Base-by-base conservation (phyloP, 768 basidiomycete species). In the Tylopilus vinaceipallidus region DNA sequence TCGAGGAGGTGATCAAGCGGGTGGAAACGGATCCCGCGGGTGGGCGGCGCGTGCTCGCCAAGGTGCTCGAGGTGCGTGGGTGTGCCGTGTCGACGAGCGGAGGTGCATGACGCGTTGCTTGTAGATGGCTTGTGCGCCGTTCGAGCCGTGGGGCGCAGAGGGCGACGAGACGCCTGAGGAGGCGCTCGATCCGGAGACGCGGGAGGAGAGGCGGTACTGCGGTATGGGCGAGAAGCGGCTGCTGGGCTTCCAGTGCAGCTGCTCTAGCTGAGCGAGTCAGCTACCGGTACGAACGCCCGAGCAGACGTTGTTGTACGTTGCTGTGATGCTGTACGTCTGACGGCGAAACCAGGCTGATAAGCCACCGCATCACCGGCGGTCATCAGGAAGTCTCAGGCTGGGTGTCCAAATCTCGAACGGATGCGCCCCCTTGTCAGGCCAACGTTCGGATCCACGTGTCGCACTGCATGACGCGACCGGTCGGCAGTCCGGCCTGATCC, bases 171-270 rank as follows among this genome's bases (percentile, higher is more conserved):
- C 53, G 26, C 55, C 71, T 0, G 79, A 80, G 16, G 66, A 66
- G 4, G 73, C 76, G 42, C 61, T 90, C 16, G 75, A 73, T 53
- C 72, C 74, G 5, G 86, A 88, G 63, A 75, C 78, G 45, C 75
- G 49, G 62, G 86, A 91, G 56, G 91, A 92, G 63, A 73, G 82
- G 49, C 74, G 86, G 53, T 81, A 82, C 55, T 97, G 93, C 66
- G 82, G 84, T 12, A 71, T 92, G 45, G 93, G 93, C 8, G 83
- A 82, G 37, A 81, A 73, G 65, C 77, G 70, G 54, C 76, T 92
- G 80, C 69, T 95, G 30, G 93, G 93, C 2, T 94, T 95, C 71
- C 92, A 95, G 66, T 97, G 93, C 66, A 93, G 91, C 57, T 95
- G 93, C 63, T 94, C 91, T 19, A 93, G 90, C 67, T 92, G 65